Base-by-base conservation (phyloP, 495 filamentous ascomycete species). In the Aspergillus haitiensis region DNA sequence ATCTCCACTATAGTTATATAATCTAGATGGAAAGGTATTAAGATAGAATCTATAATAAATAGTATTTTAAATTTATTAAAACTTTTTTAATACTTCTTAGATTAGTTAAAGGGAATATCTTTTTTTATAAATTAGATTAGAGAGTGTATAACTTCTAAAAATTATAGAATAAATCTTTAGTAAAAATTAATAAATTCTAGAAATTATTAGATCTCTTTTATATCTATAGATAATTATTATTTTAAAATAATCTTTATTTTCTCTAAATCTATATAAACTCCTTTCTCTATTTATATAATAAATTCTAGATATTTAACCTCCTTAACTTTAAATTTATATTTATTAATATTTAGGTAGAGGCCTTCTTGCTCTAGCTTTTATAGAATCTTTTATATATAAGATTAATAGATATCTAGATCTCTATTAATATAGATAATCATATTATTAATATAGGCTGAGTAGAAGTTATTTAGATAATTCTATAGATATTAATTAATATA, bases 401-500 rank as follows among this genome's bases (percentile, higher is more conserved):
- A 32, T 10, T 52, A 48, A 15, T 47, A 52, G 3, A 32, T 7
- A 8, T 58, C 44, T 40, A 42, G 13, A 51, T 13, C 8, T 12
- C 7, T 58, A 52, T 44, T 21, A 31, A 15, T 33, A 51, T 57
- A 57, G 18, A 58, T 58, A 16, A 51, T n/a, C 13, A 51, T 58
- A 58, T 58, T 58, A 50, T 40, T 50, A 21, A 58, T 50, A 49
- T 58, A 58, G 8, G 39, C 11, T 34, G 39, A 58, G 18, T 44
- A 51, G 7, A 35, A 36, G 31, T 58, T 51, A 58, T 49, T 37
- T 36, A 50, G n/a, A 58, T 58, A 58, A 7, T 39, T 8, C 11
- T 39, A 49, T 58, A 58, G n/a, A 4, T 7, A 5, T 32, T 45
- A 56, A 12, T 56, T 56, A 56, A 56, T 56, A 56, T 56, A 56